These are phyloP conservation scores for Xylaria intraflava DNA, from an alignment of 495 filamentous ascomycete species.

Conservation along the genomic window DNA sequence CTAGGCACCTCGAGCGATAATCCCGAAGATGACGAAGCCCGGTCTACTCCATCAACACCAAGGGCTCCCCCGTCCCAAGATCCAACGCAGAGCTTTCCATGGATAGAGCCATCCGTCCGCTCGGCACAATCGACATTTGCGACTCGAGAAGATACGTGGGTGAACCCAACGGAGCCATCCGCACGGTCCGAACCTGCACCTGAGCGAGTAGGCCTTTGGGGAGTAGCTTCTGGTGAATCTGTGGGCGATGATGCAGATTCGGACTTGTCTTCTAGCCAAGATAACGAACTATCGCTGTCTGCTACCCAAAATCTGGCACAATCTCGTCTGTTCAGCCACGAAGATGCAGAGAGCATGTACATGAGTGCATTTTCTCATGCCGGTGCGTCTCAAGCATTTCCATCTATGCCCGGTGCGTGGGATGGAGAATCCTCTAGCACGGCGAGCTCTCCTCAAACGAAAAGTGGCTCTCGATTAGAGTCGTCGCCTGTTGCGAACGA, in stretches of 20 bases:
- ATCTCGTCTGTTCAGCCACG: conserved; percentile 79
- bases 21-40: conserved; percentile 19
- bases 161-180: conserved; percentile 17
- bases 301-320: conserved; percentile 49
- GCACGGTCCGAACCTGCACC: conserved; percentile 36
- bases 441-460: conserved; percentile 11
- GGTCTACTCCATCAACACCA: conserved; percentile 40
- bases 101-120: conserved; percentile 2
- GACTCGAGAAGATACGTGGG: conserved; percentile 22
- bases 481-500: background rate
- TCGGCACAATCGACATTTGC: conserved; percentile 32
- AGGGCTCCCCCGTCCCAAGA: conserved; percentile 26
- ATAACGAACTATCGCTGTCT: conserved; percentile 11
- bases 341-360: conserved; percentile 95
- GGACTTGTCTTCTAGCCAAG: conserved; percentile 20
- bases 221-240: conserved; percentile 16
- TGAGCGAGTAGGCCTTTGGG: conserved; percentile 19
- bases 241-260: conserved; percentile 15
- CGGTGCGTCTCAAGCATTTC: conserved; percentile 33
- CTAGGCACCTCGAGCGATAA: conserved; percentile 20
- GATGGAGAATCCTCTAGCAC: conserved; percentile 31
- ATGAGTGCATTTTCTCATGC: conserved; percentile 56
- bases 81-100: conserved; percentile 4
- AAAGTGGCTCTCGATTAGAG: background rate
- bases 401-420: conserved; percentile 56